Evolutionary conservation across 192 early-diverging fungal species (phyloP), one percentile per base, ranked within the genome.

Genomic region (Gaertneriomyces sp.): DNA sequence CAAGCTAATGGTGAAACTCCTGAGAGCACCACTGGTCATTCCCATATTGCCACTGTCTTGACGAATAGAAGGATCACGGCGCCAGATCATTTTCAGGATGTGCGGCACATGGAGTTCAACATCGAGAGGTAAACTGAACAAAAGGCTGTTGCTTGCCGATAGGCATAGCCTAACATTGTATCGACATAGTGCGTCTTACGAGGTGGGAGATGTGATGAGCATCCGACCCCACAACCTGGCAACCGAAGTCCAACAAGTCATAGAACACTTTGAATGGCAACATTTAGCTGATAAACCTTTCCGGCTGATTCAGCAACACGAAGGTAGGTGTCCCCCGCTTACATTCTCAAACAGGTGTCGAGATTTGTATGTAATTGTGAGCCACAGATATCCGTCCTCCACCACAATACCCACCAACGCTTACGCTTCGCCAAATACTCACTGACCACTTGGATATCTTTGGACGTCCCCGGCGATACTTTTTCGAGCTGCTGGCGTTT

Each of bases 61-160:
- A 57, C 45, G 20, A 91, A 91, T 61, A 69, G 83, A 45, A 74
- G 93, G 8, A 80, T 97, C 25, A 95, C 94, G 0, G 65, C 87
- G 1, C 16, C 46, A 2, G 85, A 87, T 43, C 94, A 97, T 69
- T 94, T 92, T 71, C 94, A 97, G 75, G 94, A 97, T 73, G 91
- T 98, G n/a, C 81, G 92, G 16, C 90, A 90, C 64, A 63, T 97
- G 6, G 83, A 76, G 43, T 81, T 96, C n/a, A 56, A 63, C 25
- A 65, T 83, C 20, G 25, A 43, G 11, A 25, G 25, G 25, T 33
- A 33, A 33, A 33, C 25, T 33, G 25, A 33, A 33, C 25, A 33
- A 33, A 33, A 33, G 1, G 25, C 25, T 33, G 25, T 33, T 33
- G 25, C 25, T 33, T 2, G 2, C 25, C 25, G 25, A 33, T 33